phyloP scores from a whole-genome alignment of 2,329 filamentous ascomycete species.

The Cladophialophora immunda region DNA sequence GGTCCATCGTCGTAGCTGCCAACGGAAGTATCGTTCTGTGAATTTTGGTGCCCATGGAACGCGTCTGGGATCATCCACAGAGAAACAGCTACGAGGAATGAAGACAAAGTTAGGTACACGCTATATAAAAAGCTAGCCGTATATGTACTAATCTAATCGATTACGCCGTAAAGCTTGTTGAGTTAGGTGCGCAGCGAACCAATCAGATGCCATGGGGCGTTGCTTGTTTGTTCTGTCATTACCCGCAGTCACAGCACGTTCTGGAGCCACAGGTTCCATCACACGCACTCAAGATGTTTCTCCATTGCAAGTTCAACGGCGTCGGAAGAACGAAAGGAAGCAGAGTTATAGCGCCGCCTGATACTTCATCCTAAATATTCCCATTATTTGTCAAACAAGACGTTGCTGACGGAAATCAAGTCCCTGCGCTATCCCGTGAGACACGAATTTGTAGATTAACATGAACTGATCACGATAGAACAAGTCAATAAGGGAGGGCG shows the following conservation, averaged over 20 bases:
- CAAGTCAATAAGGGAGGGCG: background rate
- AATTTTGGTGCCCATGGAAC: background rate
- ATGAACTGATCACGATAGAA: background rate
- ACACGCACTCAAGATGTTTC: background rate
- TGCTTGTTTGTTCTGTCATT: background rate
- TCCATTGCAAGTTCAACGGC: background rate
- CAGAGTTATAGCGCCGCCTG: background rate
- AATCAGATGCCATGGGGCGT: background rate
- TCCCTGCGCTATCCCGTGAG: too few relatives aligned
- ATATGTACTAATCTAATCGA: background rate
- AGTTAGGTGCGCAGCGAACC: background rate
- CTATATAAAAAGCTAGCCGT: background rate
- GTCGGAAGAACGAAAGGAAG: background rate
- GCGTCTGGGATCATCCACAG: background rate
- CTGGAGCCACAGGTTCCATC: background rate
- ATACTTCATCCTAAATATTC: background rate
- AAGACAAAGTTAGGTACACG: conserved; percentile 13
- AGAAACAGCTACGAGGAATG: background rate
- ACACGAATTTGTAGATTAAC: background rate
- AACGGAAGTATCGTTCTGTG: background rate
- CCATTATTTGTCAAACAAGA: background rate
- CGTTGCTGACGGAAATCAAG: background rate
- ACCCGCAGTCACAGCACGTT: background rate
- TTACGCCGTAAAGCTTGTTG: background rate
- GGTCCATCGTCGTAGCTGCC: background rate